phyloP scores from a whole-genome alignment of 306 rosid genomes.

The Gillenia trifoliata region DNA sequence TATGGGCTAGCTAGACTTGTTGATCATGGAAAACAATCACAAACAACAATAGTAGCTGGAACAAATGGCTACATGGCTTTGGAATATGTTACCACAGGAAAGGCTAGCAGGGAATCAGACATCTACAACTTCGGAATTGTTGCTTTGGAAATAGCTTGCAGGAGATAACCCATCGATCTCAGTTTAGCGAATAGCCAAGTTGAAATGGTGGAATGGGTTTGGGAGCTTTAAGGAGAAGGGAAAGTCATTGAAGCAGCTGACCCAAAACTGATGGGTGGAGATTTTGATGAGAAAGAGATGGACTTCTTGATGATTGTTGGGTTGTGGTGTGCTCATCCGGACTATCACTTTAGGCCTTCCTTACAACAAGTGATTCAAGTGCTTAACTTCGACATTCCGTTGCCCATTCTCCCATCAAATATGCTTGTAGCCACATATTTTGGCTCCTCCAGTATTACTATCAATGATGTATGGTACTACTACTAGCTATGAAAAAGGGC shows the following conservation, averaged over 20 bases:
- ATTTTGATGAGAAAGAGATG: neutral
- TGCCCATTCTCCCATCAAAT: neutral
- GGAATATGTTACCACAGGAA: neutral
- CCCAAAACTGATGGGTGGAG: neutral
- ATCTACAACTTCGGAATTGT: neutral
- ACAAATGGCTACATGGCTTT: neutral
- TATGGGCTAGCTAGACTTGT: neutral
- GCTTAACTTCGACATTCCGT: constrained; percentile 1
- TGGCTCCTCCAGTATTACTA: neutral
- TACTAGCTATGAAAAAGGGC: neutral
- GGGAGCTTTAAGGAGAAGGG: constrained; percentile 15
- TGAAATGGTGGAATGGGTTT: constrained; percentile 19
- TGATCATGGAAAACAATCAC: neutral
- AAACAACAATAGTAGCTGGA: neutral
- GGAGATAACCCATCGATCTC: neutral
- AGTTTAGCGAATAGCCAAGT: constrained; percentile 20
- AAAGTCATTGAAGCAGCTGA: constrained; percentile 9
- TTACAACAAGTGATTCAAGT: constrained; percentile 6
- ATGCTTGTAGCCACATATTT: neutral
- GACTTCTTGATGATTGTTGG: constrained; percentile 7
- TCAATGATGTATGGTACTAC: neutral
- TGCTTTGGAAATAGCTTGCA: neutral
- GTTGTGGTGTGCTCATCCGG: constrained; percentile 21
- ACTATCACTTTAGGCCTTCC: neutral
- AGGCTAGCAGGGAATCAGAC: neutral